Conservation (phyloP, 2,329 filamentous ascomycete species). For the Verticillium zaregamsianum region DNA sequence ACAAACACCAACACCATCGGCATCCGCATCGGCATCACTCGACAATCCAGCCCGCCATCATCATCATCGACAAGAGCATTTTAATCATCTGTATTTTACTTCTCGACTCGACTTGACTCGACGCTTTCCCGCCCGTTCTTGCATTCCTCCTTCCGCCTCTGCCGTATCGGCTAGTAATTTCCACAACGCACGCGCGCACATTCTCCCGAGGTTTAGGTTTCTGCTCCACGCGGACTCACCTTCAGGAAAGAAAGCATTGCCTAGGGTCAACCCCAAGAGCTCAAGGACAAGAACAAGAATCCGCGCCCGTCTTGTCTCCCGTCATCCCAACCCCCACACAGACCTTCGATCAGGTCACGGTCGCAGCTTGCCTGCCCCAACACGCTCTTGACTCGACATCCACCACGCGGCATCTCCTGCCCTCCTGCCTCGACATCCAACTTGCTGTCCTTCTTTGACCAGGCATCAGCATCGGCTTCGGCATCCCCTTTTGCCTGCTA, state of each 20-base stretch:
- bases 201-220: background rate
- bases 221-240: background rate
- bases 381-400: background rate
- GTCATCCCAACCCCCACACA: background rate
- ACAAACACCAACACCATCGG: background rate
- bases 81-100: slow-evolving; percentile 33
- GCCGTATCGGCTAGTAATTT: background rate
- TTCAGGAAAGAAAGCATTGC: background rate
- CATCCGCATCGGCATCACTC: slow-evolving; percentile 5
- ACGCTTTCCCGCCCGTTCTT: background rate
- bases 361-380: background rate
- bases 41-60: background rate
- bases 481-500: background rate
- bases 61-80: slow-evolving; percentile 10
- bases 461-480: background rate
- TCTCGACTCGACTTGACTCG: slow-evolving; percentile 18
- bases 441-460: background rate
- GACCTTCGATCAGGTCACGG: background rate
- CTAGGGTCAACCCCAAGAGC: background rate
- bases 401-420: background rate
- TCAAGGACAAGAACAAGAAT: background rate
- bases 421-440: background rate
- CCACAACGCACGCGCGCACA: background rate
- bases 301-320: background rate
- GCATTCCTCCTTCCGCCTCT: background rate